Evolutionary conservation across 495 filamentous ascomycete species (phyloP), one percentile per base, ranked within the genome.

Genomic region (Trypethelium eluteriae): DNA sequence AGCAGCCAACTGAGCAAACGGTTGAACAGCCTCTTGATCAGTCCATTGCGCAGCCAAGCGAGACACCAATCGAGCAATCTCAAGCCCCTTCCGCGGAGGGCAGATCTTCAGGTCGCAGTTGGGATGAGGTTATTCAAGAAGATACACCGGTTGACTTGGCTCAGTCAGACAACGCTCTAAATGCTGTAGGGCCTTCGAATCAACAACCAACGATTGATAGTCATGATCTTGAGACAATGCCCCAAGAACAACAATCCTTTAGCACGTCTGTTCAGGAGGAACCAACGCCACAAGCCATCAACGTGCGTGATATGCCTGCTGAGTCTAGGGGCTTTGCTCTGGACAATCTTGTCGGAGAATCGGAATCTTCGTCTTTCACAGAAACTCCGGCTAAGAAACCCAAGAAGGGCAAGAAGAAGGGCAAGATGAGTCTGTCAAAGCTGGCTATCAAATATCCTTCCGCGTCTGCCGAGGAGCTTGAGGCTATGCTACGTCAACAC

Each of bases 401-500:
- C 14, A 66, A 66, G 39, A 61, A 66, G 50, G 49, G 11, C 34
- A 67, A 67, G 59, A 67, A 67, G 41, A 65, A 53, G 34, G 62
- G 53, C 7, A 59, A 59, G 53, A 59, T 59, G 7, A 59, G 53
- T 59, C 18, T 36, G 38, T 66, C 38, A 41, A 61, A 59, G 38
- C 47, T 18, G 2, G 62, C 34, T 35, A 14, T 59, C 18, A 34
- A 59, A 59, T 35, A 59, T 14, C 53, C 53, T 14, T 18, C 25
- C 32, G 53, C 61, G 12, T 41, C 50, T 39, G 32, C 47, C 36
- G 46, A 41, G 25, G 61, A 68, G 46, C 50, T 53, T n/a, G 62
- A 64, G 25, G 44, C 56, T 32, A 18, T 39, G 63, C 39, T 62
- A 14, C 18, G 38, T 35, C 77, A 79, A 44, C 57, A 57, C 16